These are phyloP conservation scores for Kwoniella sp. DNA, from an alignment of 768 basidiomycete species.

Conservation along the genomic window DNA sequence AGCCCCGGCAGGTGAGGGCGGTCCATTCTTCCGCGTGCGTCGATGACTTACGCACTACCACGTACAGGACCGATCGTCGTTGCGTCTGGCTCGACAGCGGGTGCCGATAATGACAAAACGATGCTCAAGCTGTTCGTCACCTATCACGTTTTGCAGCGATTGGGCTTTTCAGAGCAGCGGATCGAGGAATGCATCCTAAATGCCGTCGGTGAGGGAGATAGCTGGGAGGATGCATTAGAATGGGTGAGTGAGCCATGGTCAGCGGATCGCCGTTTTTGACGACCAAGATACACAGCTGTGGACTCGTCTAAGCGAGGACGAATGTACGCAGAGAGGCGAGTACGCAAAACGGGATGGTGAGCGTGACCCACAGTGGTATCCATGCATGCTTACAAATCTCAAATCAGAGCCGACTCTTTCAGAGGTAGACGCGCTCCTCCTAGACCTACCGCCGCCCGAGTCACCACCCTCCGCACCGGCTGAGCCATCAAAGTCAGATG, in stretches of 20 bases:
- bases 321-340: constrained; percentile 39
- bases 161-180: constrained; percentile 67
- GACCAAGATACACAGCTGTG: constrained; percentile 33
- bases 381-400: too few relatives aligned
- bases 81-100: constrained; percentile 19
- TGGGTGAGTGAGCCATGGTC: constrained; percentile 61
- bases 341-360: constrained; percentile 27
- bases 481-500: background rate
- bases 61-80: too few relatives aligned
- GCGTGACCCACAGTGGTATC: background rate
- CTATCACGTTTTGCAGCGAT: constrained; percentile 70
- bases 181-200: constrained; percentile 66
- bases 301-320: constrained; percentile 45
- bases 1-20: too few relatives aligned
- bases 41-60: too few relatives aligned
- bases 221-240: constrained; percentile 72
- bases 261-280: background rate
- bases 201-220: constrained; percentile 55
- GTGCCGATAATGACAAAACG: constrained; percentile 60
- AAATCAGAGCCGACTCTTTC: constrained; percentile 9
- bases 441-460: constrained; percentile 1
- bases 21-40: too few relatives aligned
- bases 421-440: constrained; percentile 3
- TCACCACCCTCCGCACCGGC: background rate
- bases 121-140: constrained; percentile 68